Evolutionary conservation across 768 basidiomycete species (phyloP).

Genomic region (Boletus barrowsii): DNA sequence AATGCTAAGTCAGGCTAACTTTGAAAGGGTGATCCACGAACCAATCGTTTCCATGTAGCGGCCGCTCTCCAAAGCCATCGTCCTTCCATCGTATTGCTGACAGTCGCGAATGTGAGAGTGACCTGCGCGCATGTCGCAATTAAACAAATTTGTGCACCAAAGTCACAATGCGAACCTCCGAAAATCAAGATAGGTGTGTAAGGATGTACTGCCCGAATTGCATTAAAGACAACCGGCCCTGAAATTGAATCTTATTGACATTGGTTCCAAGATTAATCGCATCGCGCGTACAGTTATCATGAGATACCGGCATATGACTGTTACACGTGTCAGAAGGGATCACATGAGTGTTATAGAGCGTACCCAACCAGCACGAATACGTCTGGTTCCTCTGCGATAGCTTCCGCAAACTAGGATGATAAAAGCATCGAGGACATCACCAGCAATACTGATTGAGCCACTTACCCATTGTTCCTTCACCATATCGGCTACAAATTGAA

Average conservation of each 20-base stretch:
- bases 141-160: background rate
- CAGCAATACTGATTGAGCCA: background rate
- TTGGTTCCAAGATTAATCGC: background rate
- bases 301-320: conserved; percentile 81
- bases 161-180: conserved; percentile 46
- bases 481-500: conserved; percentile 72
- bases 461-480: conserved; percentile 75
- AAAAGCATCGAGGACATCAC: background rate
- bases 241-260: background rate
- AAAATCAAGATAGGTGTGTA: conserved; percentile 80
- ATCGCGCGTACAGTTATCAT: conserved; percentile 56
- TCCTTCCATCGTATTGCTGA: conserved; percentile 22
- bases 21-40: conserved; percentile 24
- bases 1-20: background rate
- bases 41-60: conserved; percentile 93
- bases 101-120: conserved; percentile 42
- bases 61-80: conserved; percentile 65
- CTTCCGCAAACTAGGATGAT: conserved; percentile 60
- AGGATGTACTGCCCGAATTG: conserved; percentile 70
- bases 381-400: conserved; percentile 78
- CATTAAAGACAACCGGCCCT: conserved; percentile 74
- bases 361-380: conserved; percentile 74
- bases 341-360: conserved; percentile 11
- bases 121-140: conserved; percentile 33
- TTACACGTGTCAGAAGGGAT: background rate